Conservation (phyloP, 75 land plant species). For the Isoetes taiwanensis region DNA sequence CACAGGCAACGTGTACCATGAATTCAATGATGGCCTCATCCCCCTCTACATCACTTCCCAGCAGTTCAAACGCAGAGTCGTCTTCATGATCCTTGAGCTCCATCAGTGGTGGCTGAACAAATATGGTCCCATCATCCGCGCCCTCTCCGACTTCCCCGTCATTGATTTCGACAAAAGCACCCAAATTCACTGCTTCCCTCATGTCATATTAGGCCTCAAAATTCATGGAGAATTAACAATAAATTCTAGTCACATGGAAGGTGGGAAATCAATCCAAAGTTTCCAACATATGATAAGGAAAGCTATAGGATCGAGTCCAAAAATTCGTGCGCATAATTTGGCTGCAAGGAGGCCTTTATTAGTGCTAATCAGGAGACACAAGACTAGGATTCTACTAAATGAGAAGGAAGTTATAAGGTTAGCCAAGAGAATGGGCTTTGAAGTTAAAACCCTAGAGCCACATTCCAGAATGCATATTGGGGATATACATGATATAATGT, state of each 20-base stretch:
- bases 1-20: constrained; percentile 74
- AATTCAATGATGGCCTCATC: constrained; percentile 66
- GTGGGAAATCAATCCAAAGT: background rate
- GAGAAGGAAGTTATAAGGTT: background rate
- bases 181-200: background rate
- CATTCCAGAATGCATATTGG: background rate
- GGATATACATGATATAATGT: background rate
- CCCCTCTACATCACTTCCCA: constrained; percentile 12
- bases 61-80: background rate
- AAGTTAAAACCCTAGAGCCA: background rate
- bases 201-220: background rate
- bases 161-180: background rate
- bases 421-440: background rate
- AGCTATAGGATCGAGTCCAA: background rate
- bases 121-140: background rate
- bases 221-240: background rate
- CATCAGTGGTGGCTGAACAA: constrained; percentile 3
- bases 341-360: background rate
- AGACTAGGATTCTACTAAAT: background rate
- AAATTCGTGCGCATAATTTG: background rate
- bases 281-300: background rate
- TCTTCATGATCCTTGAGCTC: constrained; percentile 1
- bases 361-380: background rate
- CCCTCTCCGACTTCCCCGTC: background rate
- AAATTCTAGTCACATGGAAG: background rate